Percentiles rank a stretch among this genome's conserved stretches.
Evolutionary conservation across 2,329 filamentous ascomycete genomes (phyloP).

Genomic region (Penicillium griseofulvum): DNA sequence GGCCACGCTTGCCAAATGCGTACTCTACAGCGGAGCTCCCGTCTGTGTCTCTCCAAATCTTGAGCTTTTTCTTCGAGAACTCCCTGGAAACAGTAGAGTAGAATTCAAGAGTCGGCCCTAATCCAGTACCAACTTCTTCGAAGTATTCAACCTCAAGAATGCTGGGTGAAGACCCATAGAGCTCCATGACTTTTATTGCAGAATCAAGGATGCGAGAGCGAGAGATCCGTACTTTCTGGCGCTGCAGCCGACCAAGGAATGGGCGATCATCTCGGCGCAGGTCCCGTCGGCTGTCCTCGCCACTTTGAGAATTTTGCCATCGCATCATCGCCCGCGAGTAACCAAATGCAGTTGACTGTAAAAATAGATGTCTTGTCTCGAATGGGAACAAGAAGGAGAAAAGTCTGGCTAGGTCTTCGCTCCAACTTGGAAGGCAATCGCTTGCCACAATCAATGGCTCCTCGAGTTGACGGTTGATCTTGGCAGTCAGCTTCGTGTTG

Average conservation of each 20-base stretch:
- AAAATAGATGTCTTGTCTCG: conserved; percentile 91
- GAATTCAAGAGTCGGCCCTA: conserved; percentile 94
- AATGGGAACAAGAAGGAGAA: conserved; percentile 98
- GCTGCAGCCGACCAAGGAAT: conserved; percentile 84
- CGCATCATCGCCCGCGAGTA: conserved; percentile 96
- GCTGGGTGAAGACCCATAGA: conserved; percentile 95
- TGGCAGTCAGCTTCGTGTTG: conserved; percentile 96
- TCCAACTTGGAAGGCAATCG: conserved; percentile 93
- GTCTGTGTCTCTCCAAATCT: conserved; percentile 93
- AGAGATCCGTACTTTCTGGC: conserved; percentile 97
- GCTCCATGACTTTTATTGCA: conserved; percentile 96
- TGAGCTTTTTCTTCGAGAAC: conserved; percentile 95
- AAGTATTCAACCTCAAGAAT: conserved; percentile 98
- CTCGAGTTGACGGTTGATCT: conserved; percentile 93
- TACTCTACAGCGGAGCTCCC: conserved; percentile 71
- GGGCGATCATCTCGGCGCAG: conserved; percentile 83
- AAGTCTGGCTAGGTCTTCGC: conserved; percentile 85
- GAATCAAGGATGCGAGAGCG: conserved; percentile 93
- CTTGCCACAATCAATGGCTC: conserved; percentile 96
- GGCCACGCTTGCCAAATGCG: conserved; percentile 75
- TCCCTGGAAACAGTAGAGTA: conserved; percentile 97
- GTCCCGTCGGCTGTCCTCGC: conserved; percentile 76
- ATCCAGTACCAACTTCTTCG: conserved; percentile 92
- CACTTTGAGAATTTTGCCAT: conserved; percentile 88
- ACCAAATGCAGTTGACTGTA: conserved; percentile 96